phyloP scores from a whole-genome alignment of 1,139 yeast genomes.

The Taiozyma onychis region DNA sequence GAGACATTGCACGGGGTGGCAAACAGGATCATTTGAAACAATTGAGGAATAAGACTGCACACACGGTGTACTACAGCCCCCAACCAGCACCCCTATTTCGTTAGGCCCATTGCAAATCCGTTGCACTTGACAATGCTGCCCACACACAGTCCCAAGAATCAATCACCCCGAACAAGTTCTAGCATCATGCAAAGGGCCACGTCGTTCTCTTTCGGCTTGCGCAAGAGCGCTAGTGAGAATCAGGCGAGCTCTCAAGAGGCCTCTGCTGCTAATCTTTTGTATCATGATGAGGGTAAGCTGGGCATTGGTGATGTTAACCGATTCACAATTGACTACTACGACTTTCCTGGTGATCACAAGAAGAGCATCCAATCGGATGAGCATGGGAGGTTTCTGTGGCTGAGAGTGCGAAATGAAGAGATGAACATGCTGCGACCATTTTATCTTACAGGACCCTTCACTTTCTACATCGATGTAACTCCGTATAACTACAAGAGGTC shows the following conservation, averaged over 20 bases:
- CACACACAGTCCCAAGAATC: not conserved
- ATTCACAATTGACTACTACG: constrained; percentile 7
- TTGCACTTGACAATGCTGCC: not conserved
- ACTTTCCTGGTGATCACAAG: not conserved
- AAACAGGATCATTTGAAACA: too few species aligned
- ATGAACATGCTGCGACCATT: constrained; percentile 46
- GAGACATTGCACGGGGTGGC: not conserved
- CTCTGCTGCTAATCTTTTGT: constrained; percentile 5
- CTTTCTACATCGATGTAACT: constrained; percentile 52
- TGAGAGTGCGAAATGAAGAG: constrained; percentile 48
- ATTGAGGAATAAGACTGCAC: too few species aligned
- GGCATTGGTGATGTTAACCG: constrained; percentile 19
- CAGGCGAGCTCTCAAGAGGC: not conserved
- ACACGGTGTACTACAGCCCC: too few species aligned
- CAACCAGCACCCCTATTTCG: not conserved
- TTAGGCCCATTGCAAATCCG: not conserved
- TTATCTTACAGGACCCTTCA: constrained; percentile 57
- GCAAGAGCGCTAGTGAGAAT: not conserved
- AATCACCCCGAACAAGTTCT: not conserved
- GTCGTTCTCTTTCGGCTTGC: not conserved
- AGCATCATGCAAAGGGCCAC: not conserved
- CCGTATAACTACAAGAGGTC: constrained; percentile 42
- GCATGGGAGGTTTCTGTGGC: constrained; percentile 19
- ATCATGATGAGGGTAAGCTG: constrained; percentile 6
- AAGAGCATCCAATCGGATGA: constrained; percentile 5